phyloP scores from a whole-genome alignment of 73 alveolate species.

The Effrenium voratum region DNA sequence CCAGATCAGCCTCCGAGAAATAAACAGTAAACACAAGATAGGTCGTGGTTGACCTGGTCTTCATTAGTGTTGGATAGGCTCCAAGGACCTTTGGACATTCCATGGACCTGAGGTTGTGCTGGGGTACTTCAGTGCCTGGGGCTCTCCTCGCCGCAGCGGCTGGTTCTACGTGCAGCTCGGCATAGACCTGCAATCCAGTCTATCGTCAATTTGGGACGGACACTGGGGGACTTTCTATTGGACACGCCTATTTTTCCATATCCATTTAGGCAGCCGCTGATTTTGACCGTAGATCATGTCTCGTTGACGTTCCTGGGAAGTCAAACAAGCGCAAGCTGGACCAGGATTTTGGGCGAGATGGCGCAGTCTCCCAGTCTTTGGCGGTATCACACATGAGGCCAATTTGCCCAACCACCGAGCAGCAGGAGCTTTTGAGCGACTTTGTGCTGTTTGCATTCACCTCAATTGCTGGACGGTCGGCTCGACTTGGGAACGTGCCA shows the following conservation, averaged over 20 bases:
- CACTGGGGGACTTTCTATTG: background rate
- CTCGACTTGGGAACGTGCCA: background rate
- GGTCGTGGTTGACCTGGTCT: background rate
- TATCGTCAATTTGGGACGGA: background rate
- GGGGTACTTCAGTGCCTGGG: slow-evolving; percentile 60
- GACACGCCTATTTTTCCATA: background rate
- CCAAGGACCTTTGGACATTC: background rate
- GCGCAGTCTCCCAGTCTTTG: background rate
- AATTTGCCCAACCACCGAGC: too few relatives aligned
- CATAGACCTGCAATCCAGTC: background rate
- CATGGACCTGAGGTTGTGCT: background rate
- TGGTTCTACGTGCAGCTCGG: slow-evolving; percentile 53
- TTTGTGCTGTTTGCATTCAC: too few relatives aligned
- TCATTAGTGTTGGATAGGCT: background rate
- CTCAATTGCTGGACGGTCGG: too few relatives aligned
- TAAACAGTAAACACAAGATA: background rate
- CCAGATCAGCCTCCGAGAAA: background rate
- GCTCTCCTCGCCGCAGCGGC: slow-evolving; percentile 89
- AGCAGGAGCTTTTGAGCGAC: too few relatives aligned
- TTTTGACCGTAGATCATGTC: background rate
- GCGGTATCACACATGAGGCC: background rate
- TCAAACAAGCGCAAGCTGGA: slow-evolving; percentile 1
- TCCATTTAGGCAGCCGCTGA: background rate
- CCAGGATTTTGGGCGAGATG: background rate
- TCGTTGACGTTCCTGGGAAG: slow-evolving; percentile 11